Evolutionary conservation across 192 early-diverging fungal genomes (phyloP), one percentile per base, ranked within the genome.

Genomic region (Entomortierella parvispora): DNA sequence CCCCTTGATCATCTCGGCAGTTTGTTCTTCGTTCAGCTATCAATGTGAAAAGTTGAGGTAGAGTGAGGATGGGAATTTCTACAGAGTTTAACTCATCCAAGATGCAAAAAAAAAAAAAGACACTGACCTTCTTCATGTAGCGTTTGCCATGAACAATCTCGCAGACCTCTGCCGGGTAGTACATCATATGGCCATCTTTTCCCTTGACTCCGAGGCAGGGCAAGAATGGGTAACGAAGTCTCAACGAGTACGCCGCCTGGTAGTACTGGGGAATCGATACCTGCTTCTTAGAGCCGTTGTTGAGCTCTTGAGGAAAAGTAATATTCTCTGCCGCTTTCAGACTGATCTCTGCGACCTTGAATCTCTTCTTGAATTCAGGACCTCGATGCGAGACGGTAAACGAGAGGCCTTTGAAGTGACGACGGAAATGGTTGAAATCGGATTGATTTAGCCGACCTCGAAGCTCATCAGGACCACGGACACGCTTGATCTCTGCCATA

Each of bases 1-100:
- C 68, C 92, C 92, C 42, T 86, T 92, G 72, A 99, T 96, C 95
- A 99, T 97, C 67, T 97, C 91, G 0, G 94, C 88, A 0, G 97
- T 97, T 84, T 96, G 91, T 17, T 81, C 69, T 45, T 95, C 92
- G 68, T 93, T 90, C 26, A 97, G 80, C 80, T 95, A 92, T 57
- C 2, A n/a, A 15, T 2, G 28, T 25, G 17, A 22, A 2, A n/a
- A 12, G 33, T 4, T 17, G 31, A 6, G n/a, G 23, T 37, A 14
- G 4, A 2, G 37, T 12, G 11, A 34, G 3, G 8, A n/a, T 7
- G 14, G 28, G 17, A 17, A 61, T 18, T 20, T 6, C 6, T 20
- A 10, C n/a, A n/a, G n/a, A n/a, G n/a, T n/a, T n/a, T n/a, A n/a
- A n/a, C n/a, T n/a, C n/a, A n/a, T n/a, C n/a, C n/a, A n/a, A n/a